Evolutionary conservation across 1,139 yeast species (phyloP), one percentile per base, ranked within the genome.

Genomic region (Zhuliangozyma parablackwelliae): DNA sequence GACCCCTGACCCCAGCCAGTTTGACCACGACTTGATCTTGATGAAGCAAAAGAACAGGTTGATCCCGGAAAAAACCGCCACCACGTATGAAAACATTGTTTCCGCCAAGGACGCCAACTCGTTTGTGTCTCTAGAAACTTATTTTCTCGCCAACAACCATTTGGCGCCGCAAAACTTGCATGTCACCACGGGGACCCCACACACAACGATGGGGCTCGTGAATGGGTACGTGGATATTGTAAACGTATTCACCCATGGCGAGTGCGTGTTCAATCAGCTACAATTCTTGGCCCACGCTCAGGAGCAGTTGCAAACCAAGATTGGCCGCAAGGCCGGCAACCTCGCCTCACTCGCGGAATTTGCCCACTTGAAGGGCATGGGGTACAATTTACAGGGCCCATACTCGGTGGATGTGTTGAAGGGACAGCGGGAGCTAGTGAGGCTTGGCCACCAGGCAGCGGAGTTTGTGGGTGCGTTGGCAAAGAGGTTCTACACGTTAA

Each of bases 361-460:
- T 39, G 50, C 61, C 13, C 50, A 54, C 36, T 52, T 69, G 34
- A 63, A 63, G 42, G 52, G 63, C 2, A 43, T 43, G 11, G 74
- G 75, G 0, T 69, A 66, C 42, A 59, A 59, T 29, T 31, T 64
- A 26, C 54, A 59, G 38, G 73, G 74, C 0, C 65, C 72, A 7
- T 39, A 51, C 27, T 40, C 52, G 2, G 35, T 37, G 7, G 37
- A 38, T 6, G 43, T 48, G 5, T 40, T 65, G 8, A 38, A 43
- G 6, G 45, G 45, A 6, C 56, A 56, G 33, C 11, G 50, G 5
- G 40, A 34, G 9, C 48, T 43, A 9, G 35, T 66, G n/a, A 32
- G 23, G 2, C 49, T 53, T 33, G 42, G 58, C 12, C 2, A 33
- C 41, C 4, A 37, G 33, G 5, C 52, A 13, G 38, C 42, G 2